Conservation (phyloP, 1,139 yeast species). For the Pichia sp. region DNA sequence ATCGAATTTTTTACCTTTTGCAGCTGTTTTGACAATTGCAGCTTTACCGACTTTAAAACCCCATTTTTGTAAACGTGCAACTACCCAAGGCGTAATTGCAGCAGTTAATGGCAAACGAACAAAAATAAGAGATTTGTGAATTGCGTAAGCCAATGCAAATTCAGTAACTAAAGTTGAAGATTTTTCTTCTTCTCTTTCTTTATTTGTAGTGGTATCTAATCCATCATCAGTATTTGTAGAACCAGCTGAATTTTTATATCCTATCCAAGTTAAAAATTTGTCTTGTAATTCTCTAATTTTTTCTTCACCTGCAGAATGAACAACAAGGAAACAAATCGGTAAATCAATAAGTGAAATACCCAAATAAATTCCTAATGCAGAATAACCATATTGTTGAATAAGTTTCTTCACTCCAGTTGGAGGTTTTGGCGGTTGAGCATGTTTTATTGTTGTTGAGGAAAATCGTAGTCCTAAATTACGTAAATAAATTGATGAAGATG, state of each 20-base stretch:
- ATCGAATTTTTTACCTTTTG: constrained; percentile 23
- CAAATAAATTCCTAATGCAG: constrained; percentile 82
- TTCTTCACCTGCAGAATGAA: constrained; percentile 83
- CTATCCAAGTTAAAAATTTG: constrained; percentile 51
- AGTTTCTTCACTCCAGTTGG: constrained; percentile 58
- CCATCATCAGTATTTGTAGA: constrained; percentile 30
- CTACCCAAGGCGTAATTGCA: constrained; percentile 83
- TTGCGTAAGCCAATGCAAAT: constrained; percentile 84
- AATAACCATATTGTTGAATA: constrained; percentile 82
- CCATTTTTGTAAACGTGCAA: constrained; percentile 57
- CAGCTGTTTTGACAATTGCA: constrained; percentile 32
- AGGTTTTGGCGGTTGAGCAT: constrained; percentile 27
- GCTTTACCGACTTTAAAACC: constrained; percentile 74
- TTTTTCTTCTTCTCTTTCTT: constrained; percentile 18
- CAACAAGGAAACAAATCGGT: constrained; percentile 75
- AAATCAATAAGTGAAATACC: constrained; percentile 66
- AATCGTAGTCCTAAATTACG: constrained; percentile 9
- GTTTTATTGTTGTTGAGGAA: constrained; percentile 6
- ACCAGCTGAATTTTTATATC: constrained; percentile 29
- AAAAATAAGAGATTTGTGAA: constrained; percentile 80
- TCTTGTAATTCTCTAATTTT: constrained; percentile 63
- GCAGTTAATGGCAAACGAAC: constrained; percentile 87
- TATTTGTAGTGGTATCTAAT: constrained; percentile 14
- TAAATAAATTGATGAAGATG: constrained; percentile 5
- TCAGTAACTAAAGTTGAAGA: constrained; percentile 53